A percentile compares a stretch with the other conserved stretches of the same genome.
These are phyloP conservation scores for Limtongia smithiae DNA, from an alignment of 805 yeast species.

Conservation along the genomic window DNA sequence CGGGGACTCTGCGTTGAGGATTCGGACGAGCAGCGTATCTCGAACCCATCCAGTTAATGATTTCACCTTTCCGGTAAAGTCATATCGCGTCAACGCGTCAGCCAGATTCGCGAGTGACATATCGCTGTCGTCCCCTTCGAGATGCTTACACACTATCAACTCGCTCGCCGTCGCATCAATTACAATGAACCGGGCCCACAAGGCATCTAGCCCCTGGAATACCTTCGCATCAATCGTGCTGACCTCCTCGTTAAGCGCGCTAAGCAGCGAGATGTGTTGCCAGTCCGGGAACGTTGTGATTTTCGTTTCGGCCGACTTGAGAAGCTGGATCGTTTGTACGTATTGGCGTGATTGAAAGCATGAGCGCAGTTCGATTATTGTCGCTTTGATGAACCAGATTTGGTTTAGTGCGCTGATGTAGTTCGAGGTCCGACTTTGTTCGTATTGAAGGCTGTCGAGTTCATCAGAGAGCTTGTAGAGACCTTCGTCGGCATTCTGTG, in stretches of 20 bases:
- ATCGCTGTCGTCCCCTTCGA: constrained; percentile 2
- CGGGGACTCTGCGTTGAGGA: constrained; percentile 4
- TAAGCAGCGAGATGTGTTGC: constrained; percentile 16
- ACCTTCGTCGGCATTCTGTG: constrained; percentile 23
- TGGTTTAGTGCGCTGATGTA: constrained; percentile 22
- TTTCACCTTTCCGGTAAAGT: constrained; percentile 19
- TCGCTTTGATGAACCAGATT: constrained; percentile 23
- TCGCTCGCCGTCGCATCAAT: neutral
- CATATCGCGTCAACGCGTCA: constrained; percentile 18
- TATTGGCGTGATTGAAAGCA: constrained; percentile 12
- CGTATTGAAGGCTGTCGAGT: constrained; percentile 3
- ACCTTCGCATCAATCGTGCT: constrained; percentile 17
- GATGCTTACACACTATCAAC: neutral
- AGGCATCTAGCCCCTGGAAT: constrained; percentile 12
- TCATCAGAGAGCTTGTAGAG: constrained; percentile 17
- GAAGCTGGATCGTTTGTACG: constrained; percentile 17
- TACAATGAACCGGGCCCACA: constrained; percentile 13
- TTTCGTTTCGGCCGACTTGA: constrained; percentile 20
- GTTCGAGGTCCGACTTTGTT: constrained; percentile 1
- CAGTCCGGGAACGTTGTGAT: constrained; percentile 22
- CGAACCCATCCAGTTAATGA: constrained; percentile 4
- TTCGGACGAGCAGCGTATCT: constrained; percentile 3
- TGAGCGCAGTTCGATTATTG: constrained; percentile 22
- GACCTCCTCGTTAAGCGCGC: constrained; percentile 25
- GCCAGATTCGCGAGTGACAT: constrained; percentile 11